Base-by-base conservation (phyloP, 805 yeast genomes). In the Hagleromyces aurorensis region DNA sequence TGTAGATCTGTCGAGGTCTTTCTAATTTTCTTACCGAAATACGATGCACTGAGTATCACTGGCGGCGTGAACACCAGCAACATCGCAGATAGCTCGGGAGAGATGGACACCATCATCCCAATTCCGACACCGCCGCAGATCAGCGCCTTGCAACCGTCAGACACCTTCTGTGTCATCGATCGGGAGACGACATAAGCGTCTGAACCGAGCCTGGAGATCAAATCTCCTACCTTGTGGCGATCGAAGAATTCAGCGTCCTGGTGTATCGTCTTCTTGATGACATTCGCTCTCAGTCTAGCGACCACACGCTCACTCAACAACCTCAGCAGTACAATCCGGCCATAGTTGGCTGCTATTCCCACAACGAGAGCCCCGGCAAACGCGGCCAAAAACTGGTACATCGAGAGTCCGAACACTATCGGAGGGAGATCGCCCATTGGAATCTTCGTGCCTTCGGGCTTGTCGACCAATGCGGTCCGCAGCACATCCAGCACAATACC, bases 161-260 rank as follows among this genome's bases (percentile, higher is more conserved):
- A 80, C 16, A 89, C 69, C 52, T 89, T 89, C 44, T 84, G 94
- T 13, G 96, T 84, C 39, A 91, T 71, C 0, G 96, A 77, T 41
- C 85, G 72, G 7, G 96, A 74, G 12, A 89, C 94, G 16, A 91
- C 75, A 37, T 83, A 86, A 1, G 96, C 82, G 55, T 91, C 98
- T 23, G 83, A 79, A 10, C 94, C 81, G 29, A 89, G 62, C 36
- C 98, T 67, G 7, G 96, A 85, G 23, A 89, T 86, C 48, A 89
- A 66, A 52, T 89, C 98, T 21, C 98, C 98, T 7, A 86, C 86
- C 50, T 89, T 80, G 39, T 93, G 85, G n/a, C 77, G 73, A 51
- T 89, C 98, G 59, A 86, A 87, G 51, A 91, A 89, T 50, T 81
- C 87, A 11, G 94, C 79, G 53, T 89, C 96, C 50, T 89, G 96